phyloP scores from a whole-genome alignment of 2,329 filamentous ascomycete genomes.

The Harringtonia lauricola region DNA sequence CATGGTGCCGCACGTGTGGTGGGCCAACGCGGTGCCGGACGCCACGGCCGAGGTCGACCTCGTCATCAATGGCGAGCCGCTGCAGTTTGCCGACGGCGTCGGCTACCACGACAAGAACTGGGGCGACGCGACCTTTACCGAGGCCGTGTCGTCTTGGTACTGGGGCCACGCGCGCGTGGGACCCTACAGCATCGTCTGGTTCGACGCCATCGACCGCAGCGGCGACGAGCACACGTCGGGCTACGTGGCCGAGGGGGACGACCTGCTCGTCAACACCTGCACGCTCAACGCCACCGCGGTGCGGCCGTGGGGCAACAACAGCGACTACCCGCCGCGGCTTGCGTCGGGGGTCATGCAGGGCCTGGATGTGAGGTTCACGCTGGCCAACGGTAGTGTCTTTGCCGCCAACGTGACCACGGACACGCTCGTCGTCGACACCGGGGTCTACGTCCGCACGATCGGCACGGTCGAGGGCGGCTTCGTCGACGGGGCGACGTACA shows the following conservation, averaged over 20 bases:
- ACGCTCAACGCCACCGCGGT: not conserved
- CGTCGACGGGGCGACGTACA: not conserved
- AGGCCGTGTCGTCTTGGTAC: slow-evolving; percentile 24
- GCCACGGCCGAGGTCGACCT: slow-evolving; percentile 11
- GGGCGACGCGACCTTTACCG: slow-evolving; percentile 23
- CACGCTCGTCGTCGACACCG: not conserved
- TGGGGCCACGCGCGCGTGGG: slow-evolving; percentile 33
- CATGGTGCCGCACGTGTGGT: slow-evolving; percentile 26
- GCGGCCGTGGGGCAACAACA: slow-evolving; percentile 2
- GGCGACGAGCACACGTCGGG: slow-evolving; percentile 14
- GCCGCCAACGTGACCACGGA: not conserved
- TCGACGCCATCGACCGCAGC: slow-evolving; percentile 19
- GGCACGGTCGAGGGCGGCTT: not conserved
- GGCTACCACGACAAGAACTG: slow-evolving; percentile 39
- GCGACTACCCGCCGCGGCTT: not conserved
- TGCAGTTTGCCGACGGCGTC: slow-evolving; percentile 22
- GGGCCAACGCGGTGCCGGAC: slow-evolving; percentile 24
- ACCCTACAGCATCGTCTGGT: slow-evolving; percentile 32
- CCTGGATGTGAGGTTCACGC: not conserved
- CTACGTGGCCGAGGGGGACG: slow-evolving; percentile 20
- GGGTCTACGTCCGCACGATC: not conserved
- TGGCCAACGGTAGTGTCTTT: not conserved
- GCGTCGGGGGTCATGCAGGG: not conserved
- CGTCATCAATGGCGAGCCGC: slow-evolving; percentile 15
- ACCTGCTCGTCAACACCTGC: not conserved